Conservation (phyloP, 768 basidiomycete genomes). For the Agrocybe praecox region DNA sequence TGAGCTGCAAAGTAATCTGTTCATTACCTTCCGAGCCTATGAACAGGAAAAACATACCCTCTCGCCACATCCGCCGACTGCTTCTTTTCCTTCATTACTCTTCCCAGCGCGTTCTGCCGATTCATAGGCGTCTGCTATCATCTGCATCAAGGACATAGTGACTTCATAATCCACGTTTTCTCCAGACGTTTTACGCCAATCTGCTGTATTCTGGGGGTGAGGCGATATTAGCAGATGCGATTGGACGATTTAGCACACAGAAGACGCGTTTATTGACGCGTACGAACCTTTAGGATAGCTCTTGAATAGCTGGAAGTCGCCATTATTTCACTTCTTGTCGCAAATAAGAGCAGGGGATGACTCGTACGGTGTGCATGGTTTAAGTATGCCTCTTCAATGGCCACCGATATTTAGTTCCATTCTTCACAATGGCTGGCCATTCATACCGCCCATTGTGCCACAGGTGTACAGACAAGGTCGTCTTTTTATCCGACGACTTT, state of each 20-base stretch:
- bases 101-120: conserved; percentile 4
- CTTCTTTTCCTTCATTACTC: conserved; percentile 1
- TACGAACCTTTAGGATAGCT: not conserved
- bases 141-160: conserved; percentile 14
- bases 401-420: too few relatives aligned
- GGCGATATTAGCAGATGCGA: not conserved
- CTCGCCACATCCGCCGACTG: not conserved
- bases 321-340: too few relatives aligned
- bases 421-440: too few relatives aligned
- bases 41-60: too few relatives aligned
- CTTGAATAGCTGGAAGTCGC: not conserved
- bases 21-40: not conserved
- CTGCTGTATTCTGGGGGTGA: not conserved
- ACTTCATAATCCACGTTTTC: not conserved
- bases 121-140: conserved; percentile 15
- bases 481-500: too few relatives aligned
- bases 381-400: not conserved
- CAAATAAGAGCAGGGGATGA: too few relatives aligned
- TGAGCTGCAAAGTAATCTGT: not conserved
- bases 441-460: too few relatives aligned
- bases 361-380: not conserved
- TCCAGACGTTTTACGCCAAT: not conserved
- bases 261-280: not conserved
- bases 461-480: too few relatives aligned
- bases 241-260: not conserved